Evolutionary conservation across 495 filamentous ascomycete genomes (phyloP).

Genomic region (Trichoderma erinaceum): DNA sequence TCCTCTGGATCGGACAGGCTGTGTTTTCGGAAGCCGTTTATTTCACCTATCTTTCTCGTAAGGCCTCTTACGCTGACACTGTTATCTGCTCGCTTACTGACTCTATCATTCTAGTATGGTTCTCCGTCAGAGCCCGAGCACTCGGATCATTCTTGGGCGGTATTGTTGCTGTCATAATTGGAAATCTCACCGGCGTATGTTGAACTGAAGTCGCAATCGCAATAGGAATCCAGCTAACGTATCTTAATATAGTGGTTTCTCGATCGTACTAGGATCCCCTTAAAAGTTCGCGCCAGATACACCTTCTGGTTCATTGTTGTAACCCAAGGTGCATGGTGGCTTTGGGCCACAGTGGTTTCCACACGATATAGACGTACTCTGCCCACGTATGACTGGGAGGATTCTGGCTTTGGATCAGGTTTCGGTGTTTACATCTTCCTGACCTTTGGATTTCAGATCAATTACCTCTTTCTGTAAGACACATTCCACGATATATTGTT

Average conservation of each 20-base stretch:
- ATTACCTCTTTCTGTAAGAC: conserved; percentile 55
- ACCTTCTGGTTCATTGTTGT: conserved; percentile 38
- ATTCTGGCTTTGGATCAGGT: conserved; percentile 48
- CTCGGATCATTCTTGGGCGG: conserved; percentile 57
- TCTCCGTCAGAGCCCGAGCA: conserved; percentile 55
- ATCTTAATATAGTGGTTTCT: conserved; percentile 34
- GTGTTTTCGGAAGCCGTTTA: conserved; percentile 58
- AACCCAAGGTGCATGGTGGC: conserved; percentile 56
- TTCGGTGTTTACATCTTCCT: conserved; percentile 56
- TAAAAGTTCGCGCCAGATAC: conserved; percentile 43
- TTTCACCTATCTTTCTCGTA: conserved; percentile 49
- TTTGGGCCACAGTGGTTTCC: conserved; percentile 53
- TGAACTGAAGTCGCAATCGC: neutral
- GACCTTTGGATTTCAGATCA: conserved; percentile 55
- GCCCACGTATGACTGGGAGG: conserved; percentile 53
- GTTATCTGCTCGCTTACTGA: neutral
- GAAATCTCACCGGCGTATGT: conserved; percentile 48
- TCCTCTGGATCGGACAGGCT: conserved; percentile 55
- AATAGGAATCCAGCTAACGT: neutral
- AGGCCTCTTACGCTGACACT: conserved; percentile 10
- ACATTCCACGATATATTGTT: conserved; percentile 1
- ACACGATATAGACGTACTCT: conserved; percentile 44
- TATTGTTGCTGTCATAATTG: conserved; percentile 50
- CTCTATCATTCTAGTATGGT: conserved; percentile 39
- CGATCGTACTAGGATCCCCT: conserved; percentile 41